Percentiles rank a stretch among this genome's conserved stretches.
Conservation (phyloP, 2,329 filamentous ascomycete species). For the Chlorencoelia australis region DNA sequence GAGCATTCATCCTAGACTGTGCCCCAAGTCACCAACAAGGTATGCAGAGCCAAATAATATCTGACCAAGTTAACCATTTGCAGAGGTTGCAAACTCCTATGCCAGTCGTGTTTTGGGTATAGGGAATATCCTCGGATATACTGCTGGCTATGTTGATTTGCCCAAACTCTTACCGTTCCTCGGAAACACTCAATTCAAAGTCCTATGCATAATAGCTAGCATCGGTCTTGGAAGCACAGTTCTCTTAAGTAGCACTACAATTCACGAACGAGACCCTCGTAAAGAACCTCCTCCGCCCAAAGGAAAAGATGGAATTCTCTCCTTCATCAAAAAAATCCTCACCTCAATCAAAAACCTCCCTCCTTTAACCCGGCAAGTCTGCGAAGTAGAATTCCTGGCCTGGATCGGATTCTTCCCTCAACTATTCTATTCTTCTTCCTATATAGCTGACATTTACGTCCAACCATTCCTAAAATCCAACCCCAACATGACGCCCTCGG, state of each 20-base stretch:
- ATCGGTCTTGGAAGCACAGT: conserved; percentile 62
- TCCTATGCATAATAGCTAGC: conserved; percentile 77
- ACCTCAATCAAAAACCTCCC: conserved; percentile 69
- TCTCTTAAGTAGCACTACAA: conserved; percentile 54
- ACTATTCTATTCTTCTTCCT: conserved; percentile 90
- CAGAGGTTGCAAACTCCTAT: conserved; percentile 75
- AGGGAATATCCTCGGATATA: conserved; percentile 84
- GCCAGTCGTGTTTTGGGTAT: conserved; percentile 76
- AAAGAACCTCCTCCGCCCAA: conserved; percentile 53
- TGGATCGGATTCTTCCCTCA: conserved; percentile 97
- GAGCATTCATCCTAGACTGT: conserved; percentile 89
- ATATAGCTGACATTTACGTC: conserved; percentile 85
- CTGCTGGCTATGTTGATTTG: conserved; percentile 76
- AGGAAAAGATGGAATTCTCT: conserved; percentile 54
- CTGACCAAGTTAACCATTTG: neutral
- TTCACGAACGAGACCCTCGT: conserved; percentile 73
- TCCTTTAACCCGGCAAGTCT: conserved; percentile 73
- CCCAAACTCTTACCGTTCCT: conserved; percentile 67
- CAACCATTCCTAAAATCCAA: conserved; percentile 70
- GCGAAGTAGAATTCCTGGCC: conserved; percentile 71
- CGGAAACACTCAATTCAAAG: conserved; percentile 84
- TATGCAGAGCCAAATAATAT: conserved; percentile 16
- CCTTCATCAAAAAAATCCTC: conserved; percentile 73
- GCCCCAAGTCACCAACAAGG: conserved; percentile 82
- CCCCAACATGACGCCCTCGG: conserved; percentile 63